Conservation (phyloP, 129 eudicot species). For the Helianthus tuberosus region DNA sequence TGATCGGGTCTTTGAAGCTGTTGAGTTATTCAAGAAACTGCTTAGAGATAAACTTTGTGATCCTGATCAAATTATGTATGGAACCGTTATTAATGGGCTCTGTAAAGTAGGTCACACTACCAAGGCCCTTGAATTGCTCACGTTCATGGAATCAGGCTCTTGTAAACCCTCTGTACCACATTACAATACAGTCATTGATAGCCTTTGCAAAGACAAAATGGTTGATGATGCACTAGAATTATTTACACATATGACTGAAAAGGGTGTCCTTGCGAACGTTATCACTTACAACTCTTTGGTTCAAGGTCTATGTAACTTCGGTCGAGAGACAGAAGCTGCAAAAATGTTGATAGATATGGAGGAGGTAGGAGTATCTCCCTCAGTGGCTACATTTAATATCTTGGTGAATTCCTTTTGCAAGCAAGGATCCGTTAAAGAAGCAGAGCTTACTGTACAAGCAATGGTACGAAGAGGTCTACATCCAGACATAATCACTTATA, state of each 20-base stretch:
- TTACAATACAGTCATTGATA: background rate
- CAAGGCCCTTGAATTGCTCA: too few species aligned
- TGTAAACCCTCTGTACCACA: background rate
- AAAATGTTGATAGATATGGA: background rate
- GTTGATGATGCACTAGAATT: background rate
- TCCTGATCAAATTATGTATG: background rate
- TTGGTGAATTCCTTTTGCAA: constrained; percentile 5
- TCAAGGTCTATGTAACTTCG: background rate
- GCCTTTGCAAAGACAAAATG: background rate
- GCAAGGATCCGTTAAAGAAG: background rate
- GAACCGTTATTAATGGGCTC: background rate
- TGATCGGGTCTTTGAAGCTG: too few species aligned
- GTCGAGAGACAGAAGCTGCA: constrained; percentile 6
- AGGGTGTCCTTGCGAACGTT: background rate
- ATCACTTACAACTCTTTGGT: background rate
- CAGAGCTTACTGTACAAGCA: background rate
- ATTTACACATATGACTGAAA: background rate
- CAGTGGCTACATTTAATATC: background rate
- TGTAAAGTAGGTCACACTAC: background rate
- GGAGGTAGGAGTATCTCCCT: background rate
- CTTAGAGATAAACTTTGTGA: background rate
- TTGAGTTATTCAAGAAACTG: constrained; percentile 5
- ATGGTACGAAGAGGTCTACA: background rate
- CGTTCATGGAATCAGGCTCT: background rate
- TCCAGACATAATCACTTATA: background rate